Percentiles rank a stretch among this genome's conserved stretches.
phyloP scores from a whole-genome alignment of 345 rosid species.

The Aquilaria sinensis region DNA sequence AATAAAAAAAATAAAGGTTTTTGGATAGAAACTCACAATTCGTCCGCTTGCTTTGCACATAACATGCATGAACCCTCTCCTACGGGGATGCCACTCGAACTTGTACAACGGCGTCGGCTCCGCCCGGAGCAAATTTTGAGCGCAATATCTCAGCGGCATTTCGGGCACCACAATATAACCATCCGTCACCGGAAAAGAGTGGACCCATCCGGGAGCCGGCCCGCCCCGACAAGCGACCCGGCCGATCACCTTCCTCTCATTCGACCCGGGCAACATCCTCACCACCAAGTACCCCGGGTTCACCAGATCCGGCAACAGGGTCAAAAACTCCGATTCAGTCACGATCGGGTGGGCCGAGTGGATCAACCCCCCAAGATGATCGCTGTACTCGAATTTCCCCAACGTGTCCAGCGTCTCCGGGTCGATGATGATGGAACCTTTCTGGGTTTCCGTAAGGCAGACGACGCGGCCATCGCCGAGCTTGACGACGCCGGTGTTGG shows the following conservation, averaged over 20 bases:
- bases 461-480: constrained; percentile 90
- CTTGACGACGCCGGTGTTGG: constrained; percentile 79
- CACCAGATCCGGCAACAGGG: constrained; percentile 72
- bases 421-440: constrained; percentile 72
- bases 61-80: constrained; percentile 67
- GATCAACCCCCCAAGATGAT: constrained; percentile 59
- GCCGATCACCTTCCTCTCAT: constrained; percentile 80
- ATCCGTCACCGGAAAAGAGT: constrained; percentile 88
- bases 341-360: constrained; percentile 94
- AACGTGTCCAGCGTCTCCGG: constrained; percentile 63
- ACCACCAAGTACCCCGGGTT: constrained; percentile 77
- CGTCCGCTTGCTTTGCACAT: constrained; percentile 89
- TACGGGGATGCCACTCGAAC: constrained; percentile 85
- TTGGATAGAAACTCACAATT: constrained; percentile 38
- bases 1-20: not conserved
- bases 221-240: constrained; percentile 74
- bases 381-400: constrained; percentile 69
- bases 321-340: constrained; percentile 68
- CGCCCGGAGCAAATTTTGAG: constrained; percentile 64
- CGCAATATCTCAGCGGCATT: constrained; percentile 88
- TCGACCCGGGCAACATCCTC: constrained; percentile 70
- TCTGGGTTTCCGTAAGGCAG: constrained; percentile 89
- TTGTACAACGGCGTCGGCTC: constrained; percentile 93
- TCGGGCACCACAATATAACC: constrained; percentile 81
- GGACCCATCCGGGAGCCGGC: constrained; percentile 95